These are phyloP conservation scores for Alternaria hordeiaustralica DNA, from an alignment of 2,329 filamentous ascomycete genomes.

Conservation along the genomic window DNA sequence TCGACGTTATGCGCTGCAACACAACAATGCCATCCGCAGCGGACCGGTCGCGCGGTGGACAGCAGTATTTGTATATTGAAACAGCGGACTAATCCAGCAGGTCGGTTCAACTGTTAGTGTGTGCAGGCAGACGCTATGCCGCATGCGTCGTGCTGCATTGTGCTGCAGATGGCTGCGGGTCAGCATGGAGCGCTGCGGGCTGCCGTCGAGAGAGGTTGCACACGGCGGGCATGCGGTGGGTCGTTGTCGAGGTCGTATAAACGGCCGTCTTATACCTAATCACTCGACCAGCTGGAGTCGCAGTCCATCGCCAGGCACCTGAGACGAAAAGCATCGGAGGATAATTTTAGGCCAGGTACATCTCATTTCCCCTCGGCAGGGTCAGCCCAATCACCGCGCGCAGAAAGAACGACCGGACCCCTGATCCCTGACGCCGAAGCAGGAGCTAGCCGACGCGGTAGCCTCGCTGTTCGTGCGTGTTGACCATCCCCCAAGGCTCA, in stretches of 20 bases:
- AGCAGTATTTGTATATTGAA: background rate
- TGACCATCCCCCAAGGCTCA: conserved; percentile 26
- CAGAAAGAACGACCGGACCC: conserved; percentile 8
- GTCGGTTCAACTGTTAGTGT: background rate
- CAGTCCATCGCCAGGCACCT: background rate
- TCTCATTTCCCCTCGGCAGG: conserved; percentile 36
- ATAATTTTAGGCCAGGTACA: conserved; percentile 37
- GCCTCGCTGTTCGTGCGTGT: conserved; percentile 11
- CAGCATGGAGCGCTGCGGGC: conserved; percentile 3
- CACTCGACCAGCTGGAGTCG: background rate
- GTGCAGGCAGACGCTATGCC: conserved; percentile 3
- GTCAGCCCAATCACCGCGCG: conserved; percentile 30
- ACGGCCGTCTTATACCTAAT: background rate
- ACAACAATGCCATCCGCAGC: background rate
- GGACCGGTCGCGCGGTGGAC: background rate
- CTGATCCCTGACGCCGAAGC: conserved; percentile 23
- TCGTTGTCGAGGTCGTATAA: background rate
- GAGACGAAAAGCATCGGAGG: conserved; percentile 21
- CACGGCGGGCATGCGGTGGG: background rate
- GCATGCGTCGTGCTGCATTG: background rate
- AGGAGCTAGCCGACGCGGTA: conserved; percentile 7
- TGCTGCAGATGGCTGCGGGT: conserved; percentile 1
- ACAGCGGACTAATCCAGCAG: background rate
- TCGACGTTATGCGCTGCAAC: conserved; percentile 4
- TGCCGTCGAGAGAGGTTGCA: background rate